These are phyloP conservation scores for Ogataea hybrid DNA, from an alignment of 1,139 yeast species.

Conservation along the genomic window DNA sequence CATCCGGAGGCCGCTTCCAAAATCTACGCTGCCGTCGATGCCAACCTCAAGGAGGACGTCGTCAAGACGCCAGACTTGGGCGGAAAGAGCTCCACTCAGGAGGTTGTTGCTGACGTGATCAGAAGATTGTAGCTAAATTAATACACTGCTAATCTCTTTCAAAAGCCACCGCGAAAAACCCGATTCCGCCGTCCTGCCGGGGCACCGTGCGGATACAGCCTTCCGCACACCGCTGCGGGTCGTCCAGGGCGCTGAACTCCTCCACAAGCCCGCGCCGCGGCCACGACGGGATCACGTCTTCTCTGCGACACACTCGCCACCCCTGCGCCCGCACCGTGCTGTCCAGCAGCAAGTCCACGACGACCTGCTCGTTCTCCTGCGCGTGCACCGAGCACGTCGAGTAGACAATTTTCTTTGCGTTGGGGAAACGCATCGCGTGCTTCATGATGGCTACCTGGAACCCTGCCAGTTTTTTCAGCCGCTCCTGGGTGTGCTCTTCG, in stretches of 20 bases:
- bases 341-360: slow-evolving; percentile 69
- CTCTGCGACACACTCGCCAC: slow-evolving; percentile 69
- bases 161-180: slow-evolving; percentile 91
- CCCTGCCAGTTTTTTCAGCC: slow-evolving; percentile 72
- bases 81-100: slow-evolving; percentile 80
- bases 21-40: slow-evolving; percentile 93
- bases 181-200: slow-evolving; percentile 92
- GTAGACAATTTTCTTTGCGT: slow-evolving; percentile 76
- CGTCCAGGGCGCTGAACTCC: slow-evolving; percentile 55
- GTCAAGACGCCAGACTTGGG: slow-evolving; percentile 95
- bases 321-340: slow-evolving; percentile 57
- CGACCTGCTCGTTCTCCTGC: slow-evolving; percentile 92
- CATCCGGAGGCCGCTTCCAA: slow-evolving; percentile 85
- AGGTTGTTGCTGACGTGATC: slow-evolving; percentile 81
- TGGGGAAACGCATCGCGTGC: slow-evolving; percentile 84
- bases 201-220: slow-evolving; percentile 88
- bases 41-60: slow-evolving; percentile 76
- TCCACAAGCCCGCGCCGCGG: slow-evolving; percentile 73
- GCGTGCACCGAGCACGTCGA: slow-evolving; percentile 95
- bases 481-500: slow-evolving; percentile 43
- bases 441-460: slow-evolving; percentile 85
- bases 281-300: slow-evolving; percentile 78
- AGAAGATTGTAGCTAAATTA: slow-evolving; percentile 39
- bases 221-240: slow-evolving; percentile 61
- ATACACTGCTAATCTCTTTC: slow-evolving; percentile 34